phyloP scores from a whole-genome alignment of 805 yeast species.

The Yamadazyma phyllophila region DNA sequence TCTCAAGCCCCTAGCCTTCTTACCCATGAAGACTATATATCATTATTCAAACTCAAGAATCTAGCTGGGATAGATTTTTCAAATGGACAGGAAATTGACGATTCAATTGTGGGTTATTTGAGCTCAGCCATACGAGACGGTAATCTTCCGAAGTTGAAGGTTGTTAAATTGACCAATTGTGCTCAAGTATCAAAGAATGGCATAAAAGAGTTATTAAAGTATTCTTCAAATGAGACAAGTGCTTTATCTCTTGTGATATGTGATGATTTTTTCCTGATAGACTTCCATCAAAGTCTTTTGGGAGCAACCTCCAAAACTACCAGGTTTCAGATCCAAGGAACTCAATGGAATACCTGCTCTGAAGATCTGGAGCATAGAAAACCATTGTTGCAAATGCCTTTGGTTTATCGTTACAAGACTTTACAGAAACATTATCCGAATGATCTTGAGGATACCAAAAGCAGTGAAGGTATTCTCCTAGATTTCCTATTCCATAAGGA shows the following conservation, averaged over 20 bases:
- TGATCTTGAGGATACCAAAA: background rate
- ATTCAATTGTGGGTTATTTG: constrained; percentile 28
- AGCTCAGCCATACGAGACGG: constrained; percentile 16
- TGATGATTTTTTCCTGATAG: constrained; percentile 8
- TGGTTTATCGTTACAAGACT: constrained; percentile 23
- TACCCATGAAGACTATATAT: constrained; percentile 22
- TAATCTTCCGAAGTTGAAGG: constrained; percentile 18
- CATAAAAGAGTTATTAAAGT: constrained; percentile 11
- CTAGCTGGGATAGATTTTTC: constrained; percentile 33
- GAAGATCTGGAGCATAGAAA: constrained; percentile 10
- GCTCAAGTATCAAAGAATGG: constrained; percentile 14
- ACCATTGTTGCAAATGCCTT: constrained; percentile 19
- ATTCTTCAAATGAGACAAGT: background rate
- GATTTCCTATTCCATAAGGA: constrained; percentile 19
- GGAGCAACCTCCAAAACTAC: background rate
- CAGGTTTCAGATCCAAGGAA: constrained; percentile 16
- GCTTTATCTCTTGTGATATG: constrained; percentile 17
- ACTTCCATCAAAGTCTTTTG: constrained; percentile 2
- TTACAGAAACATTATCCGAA: constrained; percentile 14
- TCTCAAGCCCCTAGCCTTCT: constrained; percentile 16
- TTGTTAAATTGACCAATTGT: constrained; percentile 25
- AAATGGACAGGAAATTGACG: constrained; percentile 26
- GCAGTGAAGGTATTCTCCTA: constrained; percentile 6
- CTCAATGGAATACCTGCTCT: constrained; percentile 22
- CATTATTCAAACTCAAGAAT: constrained; percentile 25